A percentile compares a stretch with the other conserved stretches of the same genome.
These are phyloP conservation scores for Mycena epipterygia DNA, from an alignment of 768 basidiomycete genomes.

Conservation along the genomic window DNA sequence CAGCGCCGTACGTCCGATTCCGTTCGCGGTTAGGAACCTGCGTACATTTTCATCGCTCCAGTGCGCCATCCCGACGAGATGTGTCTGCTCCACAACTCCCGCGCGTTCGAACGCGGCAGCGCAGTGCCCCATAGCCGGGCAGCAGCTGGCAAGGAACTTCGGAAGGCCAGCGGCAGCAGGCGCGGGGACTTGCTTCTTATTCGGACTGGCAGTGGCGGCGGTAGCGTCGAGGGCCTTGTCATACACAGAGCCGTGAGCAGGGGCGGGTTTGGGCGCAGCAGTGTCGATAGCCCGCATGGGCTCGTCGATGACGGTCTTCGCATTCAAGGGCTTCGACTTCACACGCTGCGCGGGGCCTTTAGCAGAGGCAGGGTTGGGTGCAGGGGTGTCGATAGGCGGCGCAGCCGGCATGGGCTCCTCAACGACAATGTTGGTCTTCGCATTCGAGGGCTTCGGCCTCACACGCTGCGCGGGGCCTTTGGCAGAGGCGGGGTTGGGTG, in stretches of 20 bases:
- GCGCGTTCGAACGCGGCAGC: neutral
- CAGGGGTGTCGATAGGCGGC: neutral
- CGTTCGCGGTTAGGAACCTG: neutral
- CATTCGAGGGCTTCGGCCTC: too few relatives aligned
- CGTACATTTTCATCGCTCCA: neutral
- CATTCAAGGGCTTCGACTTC: too few relatives aligned
- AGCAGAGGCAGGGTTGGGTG: neutral
- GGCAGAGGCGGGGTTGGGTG: neutral
- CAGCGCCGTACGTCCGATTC: neutral
- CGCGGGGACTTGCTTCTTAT: neutral
- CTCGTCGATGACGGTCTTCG: neutral
- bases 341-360: neutral
- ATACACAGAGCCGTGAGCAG: neutral
- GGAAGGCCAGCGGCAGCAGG: neutral
- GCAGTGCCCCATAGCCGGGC: slow-evolving; percentile 19
- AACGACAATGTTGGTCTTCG: neutral
- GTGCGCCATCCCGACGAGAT: slow-evolving; percentile 5
- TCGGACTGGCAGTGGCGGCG: neutral
- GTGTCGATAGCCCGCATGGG: neutral
- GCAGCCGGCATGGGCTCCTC: neutral
- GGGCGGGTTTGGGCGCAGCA: neutral
- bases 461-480: neutral
- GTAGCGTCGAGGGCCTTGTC: neutral
- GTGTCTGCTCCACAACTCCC: neutral
- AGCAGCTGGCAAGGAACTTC: slow-evolving; percentile 10